phyloP scores from a whole-genome alignment of 257 asterid species.

The Capsicum chinense region DNA sequence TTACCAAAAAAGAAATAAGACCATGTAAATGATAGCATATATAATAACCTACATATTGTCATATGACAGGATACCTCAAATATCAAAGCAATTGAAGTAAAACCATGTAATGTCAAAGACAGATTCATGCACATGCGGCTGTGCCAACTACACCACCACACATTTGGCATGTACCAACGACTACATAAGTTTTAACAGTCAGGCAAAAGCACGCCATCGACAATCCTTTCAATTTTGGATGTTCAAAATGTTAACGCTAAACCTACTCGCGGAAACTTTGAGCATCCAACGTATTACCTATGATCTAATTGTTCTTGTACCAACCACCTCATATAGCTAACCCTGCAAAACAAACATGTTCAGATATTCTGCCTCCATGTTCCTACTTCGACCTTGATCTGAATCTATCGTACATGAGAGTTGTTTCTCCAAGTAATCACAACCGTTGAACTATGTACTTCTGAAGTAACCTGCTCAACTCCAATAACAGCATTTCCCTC shows the following conservation, averaged over 20 bases:
- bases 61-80: not conserved
- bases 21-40: no score
- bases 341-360: not conserved
- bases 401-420: not conserved
- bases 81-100: conserved; percentile 5
- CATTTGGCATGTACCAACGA: not conserved
- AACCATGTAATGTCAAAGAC: not conserved
- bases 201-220: not conserved
- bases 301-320: not conserved
- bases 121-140: not conserved
- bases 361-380: not conserved
- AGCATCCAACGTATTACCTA: conserved; percentile 4
- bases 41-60: not conserved
- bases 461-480: conserved; percentile 21
- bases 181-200: not conserved
- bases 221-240: not conserved
- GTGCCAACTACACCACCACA: conserved; percentile 18
- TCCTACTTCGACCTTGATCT: not conserved
- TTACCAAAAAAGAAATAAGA: not conserved
- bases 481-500: not conserved
- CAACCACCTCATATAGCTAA: conserved; percentile 16
- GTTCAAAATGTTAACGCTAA: not conserved
- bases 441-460: not conserved
- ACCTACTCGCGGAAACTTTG: not conserved
- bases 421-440: not conserved